These are phyloP conservation scores for Inga leiocalycina DNA, from an alignment of 306 rosid genomes.

Conservation along the genomic window DNA sequence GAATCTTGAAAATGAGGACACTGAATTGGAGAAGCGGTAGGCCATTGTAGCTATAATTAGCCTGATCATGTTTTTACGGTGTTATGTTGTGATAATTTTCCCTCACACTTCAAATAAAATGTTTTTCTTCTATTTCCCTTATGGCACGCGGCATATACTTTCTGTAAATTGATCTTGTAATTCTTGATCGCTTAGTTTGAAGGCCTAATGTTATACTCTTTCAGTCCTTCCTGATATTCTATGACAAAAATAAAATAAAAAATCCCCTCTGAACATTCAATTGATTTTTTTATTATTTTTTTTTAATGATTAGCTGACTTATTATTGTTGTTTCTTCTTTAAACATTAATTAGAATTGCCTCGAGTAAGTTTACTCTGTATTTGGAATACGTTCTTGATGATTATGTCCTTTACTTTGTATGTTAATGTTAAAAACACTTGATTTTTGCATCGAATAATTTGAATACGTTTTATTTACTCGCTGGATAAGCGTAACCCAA, in stretches of 20 bases:
- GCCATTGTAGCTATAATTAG: slow-evolving; percentile 4
- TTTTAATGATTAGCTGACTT: neutral
- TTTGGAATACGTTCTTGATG: neutral
- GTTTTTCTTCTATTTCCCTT: slow-evolving; percentile 1
- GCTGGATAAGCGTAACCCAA: too few relatives aligned
- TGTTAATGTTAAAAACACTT: too few relatives aligned
- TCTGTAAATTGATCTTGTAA: slow-evolving; percentile 7
- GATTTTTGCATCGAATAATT: neutral
- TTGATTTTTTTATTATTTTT: too few relatives aligned
- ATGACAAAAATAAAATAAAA: too few relatives aligned
- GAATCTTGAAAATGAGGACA: slow-evolving; percentile 52
- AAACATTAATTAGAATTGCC: slow-evolving; percentile 6
- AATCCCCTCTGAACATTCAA: too few relatives aligned
- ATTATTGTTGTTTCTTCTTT: neutral
- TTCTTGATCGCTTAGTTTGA: neutral
- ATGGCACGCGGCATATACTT: neutral
- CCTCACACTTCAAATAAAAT: neutral
- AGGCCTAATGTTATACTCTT: neutral
- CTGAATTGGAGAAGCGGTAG: slow-evolving; percentile 62
- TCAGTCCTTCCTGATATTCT: neutral
- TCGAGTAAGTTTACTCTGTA: neutral
- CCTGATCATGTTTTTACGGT: neutral
- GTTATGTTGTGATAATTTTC: neutral
- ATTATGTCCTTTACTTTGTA: too few relatives aligned
- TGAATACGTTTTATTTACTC: neutral